These are phyloP conservation scores for Magnolia officinalis DNA, from an alignment of 164 flowering plant genomes.

Conservation along the genomic window DNA sequence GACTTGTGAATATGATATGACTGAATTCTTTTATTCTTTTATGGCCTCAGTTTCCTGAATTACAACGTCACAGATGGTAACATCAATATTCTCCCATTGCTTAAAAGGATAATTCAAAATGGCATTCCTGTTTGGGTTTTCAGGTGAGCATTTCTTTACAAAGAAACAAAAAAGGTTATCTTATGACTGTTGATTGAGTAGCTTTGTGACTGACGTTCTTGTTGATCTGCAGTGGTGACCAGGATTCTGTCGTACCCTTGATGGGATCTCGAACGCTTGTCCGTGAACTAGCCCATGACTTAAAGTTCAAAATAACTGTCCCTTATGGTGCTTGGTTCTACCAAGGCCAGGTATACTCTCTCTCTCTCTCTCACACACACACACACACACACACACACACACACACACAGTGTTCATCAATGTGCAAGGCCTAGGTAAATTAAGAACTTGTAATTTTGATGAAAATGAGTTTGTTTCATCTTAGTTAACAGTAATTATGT, in stretches of 20 bases:
- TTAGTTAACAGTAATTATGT: no score
- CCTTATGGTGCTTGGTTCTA: constrained; percentile 96
- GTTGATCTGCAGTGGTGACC: constrained; percentile 76
- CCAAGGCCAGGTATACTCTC: constrained; percentile 63
- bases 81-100: constrained; percentile 75
- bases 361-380: no score
- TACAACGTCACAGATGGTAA: constrained; percentile 61
- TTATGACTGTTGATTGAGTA: background rate
- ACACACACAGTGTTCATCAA: background rate
- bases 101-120: constrained; percentile 52
- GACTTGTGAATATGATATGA: background rate
- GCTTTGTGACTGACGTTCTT: constrained; percentile 1
- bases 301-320: constrained; percentile 61
- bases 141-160: constrained; percentile 44
- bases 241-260: constrained; percentile 90
- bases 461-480: background rate
- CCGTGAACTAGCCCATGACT: constrained; percentile 77
- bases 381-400: no score
- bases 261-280: constrained; percentile 82
- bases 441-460: background rate
- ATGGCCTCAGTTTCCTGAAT: constrained; percentile 24
- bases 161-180: background rate
- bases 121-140: constrained; percentile 78
- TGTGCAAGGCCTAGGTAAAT: background rate
- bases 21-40: background rate